Evolutionary conservation across 2,329 filamentous ascomycete genomes (phyloP), one percentile per base, ranked within the genome.

Genomic region (Fusarium penzigii): DNA sequence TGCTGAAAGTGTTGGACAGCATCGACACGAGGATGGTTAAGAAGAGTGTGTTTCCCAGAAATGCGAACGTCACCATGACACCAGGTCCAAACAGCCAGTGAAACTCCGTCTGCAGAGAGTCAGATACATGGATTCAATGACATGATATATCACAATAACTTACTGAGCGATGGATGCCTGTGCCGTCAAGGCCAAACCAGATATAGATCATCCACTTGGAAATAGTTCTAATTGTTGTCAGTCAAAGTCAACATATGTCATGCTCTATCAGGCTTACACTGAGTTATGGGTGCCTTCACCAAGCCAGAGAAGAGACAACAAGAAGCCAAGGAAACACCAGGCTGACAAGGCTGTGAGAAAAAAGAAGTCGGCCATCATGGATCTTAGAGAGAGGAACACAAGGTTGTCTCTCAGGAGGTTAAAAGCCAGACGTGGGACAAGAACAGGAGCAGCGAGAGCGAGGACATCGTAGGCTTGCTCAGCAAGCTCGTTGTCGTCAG

Each of bases 201-300:
- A 95, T 92, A 81, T 89, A 94, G 2, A 94, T 81, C 89, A 95
- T 93, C 90, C 90, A 95, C 70, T 92, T 92, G 42, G 85, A 85
- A 56, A 94, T 92, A 2, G 86, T 89, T 5, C 78, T 81, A 43
- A 32, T 13, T 29, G 39, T 16, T 17, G 42, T 64, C 5, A 62
- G 52, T 42, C 56, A 48, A 39, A 32, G 14, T 14, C 32, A 8
- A 25, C 25, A 13, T 13, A 13, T 39, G 17, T 29, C 20, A 8
- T 20, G 25, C 12, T 17, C n/a, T 17, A 14, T 5, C 29, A n/a
- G 8, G 69, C 76, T 60, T 70, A 81, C 71, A 88, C 73, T 5
- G 86, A 71, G 46, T 80, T 74, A 48, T 88, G 84, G 1, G 72
- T 70, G 17, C 84, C 85, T 58, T 88, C 80, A 53, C 85, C 84